Evolutionary conservation across 306 rosid species (phyloP).

Genomic region (Urtica urens): DNA sequence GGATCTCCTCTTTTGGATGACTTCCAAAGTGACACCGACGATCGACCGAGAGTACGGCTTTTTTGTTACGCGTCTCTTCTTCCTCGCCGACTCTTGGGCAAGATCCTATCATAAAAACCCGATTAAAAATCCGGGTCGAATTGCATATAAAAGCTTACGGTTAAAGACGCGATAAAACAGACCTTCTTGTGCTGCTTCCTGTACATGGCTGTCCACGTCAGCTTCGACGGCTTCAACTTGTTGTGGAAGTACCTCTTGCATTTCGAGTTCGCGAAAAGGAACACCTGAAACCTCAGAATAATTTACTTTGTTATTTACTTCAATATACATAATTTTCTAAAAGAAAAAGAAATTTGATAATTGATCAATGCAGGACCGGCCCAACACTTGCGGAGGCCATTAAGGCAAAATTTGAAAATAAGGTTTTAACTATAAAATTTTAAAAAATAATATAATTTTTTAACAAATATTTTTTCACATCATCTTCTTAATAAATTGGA

Average conservation of each 20-base stretch:
- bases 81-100: conserved; percentile 71
- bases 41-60: conserved; percentile 69
- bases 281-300: conserved; percentile 30
- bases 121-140: neutral
- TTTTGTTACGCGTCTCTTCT: conserved; percentile 57
- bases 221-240: conserved; percentile 40
- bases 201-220: conserved; percentile 46
- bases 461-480: too few species aligned
- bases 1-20: conserved; percentile 53
- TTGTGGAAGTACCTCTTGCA: conserved; percentile 47
- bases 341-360: too few species aligned
- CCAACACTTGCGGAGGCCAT: too few species aligned
- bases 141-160: neutral
- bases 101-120: conserved; percentile 27
- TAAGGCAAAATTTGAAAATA: too few species aligned
- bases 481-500: neutral
- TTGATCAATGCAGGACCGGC: too few species aligned
- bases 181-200: conserved; percentile 65
- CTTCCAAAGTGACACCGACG: conserved; percentile 59
- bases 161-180: neutral
- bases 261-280: conserved; percentile 53
- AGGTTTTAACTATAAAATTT: too few species aligned
- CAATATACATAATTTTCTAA: too few species aligned
- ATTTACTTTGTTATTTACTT: too few species aligned
- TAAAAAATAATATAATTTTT: too few species aligned